phyloP scores from a whole-genome alignment of 75 land plant species.

The Selaginella tamariscina region DNA sequence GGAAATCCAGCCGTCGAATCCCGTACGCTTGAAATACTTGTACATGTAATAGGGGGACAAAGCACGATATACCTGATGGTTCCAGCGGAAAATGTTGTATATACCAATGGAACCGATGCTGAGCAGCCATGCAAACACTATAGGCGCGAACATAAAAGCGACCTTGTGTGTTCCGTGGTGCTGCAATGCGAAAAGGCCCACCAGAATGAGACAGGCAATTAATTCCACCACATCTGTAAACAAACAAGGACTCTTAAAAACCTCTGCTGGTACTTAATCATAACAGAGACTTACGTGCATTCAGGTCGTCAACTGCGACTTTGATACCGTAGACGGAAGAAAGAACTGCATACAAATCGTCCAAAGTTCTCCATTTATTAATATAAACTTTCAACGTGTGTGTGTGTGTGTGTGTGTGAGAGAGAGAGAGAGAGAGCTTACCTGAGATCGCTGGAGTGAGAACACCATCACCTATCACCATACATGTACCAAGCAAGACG shows the following conservation, averaged over 20 bases:
- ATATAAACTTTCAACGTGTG: not conserved
- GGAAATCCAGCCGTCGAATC: constrained; percentile 60
- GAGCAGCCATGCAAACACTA: constrained; percentile 59
- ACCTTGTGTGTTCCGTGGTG: constrained; percentile 73
- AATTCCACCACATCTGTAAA: constrained; percentile 53
- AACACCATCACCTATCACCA: constrained; percentile 66
- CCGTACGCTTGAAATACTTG: constrained; percentile 52
- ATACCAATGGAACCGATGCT: constrained; percentile 70
- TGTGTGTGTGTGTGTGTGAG: too few species aligned
- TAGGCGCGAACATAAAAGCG: constrained; percentile 68
- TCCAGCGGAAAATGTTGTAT: constrained; percentile 65
- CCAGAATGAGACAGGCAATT: constrained; percentile 56
- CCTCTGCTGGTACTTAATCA: constrained; percentile 4
- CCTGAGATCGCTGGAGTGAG: constrained; percentile 61
- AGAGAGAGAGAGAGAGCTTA: constrained; percentile 13
- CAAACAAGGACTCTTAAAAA: constrained; percentile 9
- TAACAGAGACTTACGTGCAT: not conserved
- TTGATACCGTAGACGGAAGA: not conserved
- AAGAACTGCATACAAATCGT: not conserved
- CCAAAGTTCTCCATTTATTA: not conserved
- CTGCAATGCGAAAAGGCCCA: constrained; percentile 67
- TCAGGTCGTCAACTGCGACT: not conserved
- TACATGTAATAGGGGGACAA: constrained; percentile 70
- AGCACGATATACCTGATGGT: constrained; percentile 43
- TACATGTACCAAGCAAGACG: constrained; percentile 53